Evolutionary conservation across 2,329 filamentous ascomycete genomes (phyloP).

Genomic region (Hymenoscyphus scutula): DNA sequence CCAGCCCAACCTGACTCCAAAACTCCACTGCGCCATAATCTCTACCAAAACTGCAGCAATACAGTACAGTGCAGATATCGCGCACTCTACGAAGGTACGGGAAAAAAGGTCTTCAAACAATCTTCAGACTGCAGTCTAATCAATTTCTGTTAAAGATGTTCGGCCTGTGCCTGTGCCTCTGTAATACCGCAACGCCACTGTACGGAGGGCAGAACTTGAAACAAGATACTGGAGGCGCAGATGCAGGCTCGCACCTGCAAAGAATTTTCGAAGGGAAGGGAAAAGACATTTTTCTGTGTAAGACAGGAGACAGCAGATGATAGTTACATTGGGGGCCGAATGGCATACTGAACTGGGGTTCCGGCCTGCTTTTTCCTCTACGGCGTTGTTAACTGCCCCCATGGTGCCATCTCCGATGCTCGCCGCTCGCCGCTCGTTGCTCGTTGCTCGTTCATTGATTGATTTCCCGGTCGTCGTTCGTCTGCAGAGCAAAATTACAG

Average conservation of each 20-base stretch:
- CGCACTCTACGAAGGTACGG: background rate
- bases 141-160: background rate
- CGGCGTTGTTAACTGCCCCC: too few species aligned
- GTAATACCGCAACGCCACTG: slow-evolving; percentile 1
- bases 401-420: background rate
- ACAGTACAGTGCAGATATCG: background rate
- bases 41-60: background rate
- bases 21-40: background rate
- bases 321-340: background rate
- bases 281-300: background rate
- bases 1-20: background rate
- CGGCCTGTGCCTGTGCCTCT: background rate
- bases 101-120: background rate
- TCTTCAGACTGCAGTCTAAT: background rate
- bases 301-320: background rate
- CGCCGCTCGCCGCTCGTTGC: background rate
- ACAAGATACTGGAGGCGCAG: slow-evolving; percentile 1
- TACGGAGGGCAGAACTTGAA: background rate
- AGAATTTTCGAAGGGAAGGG: background rate
- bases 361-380: background rate
- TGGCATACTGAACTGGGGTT: background rate
- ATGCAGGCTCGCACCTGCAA: background rate
- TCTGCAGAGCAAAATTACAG: background rate
- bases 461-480: background rate
- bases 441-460: background rate